Percentiles rank a stretch among this genome's conserved stretches.
Conservation (phyloP, 2,329 filamentous ascomycete species). For the Xylaria sp. region DNA sequence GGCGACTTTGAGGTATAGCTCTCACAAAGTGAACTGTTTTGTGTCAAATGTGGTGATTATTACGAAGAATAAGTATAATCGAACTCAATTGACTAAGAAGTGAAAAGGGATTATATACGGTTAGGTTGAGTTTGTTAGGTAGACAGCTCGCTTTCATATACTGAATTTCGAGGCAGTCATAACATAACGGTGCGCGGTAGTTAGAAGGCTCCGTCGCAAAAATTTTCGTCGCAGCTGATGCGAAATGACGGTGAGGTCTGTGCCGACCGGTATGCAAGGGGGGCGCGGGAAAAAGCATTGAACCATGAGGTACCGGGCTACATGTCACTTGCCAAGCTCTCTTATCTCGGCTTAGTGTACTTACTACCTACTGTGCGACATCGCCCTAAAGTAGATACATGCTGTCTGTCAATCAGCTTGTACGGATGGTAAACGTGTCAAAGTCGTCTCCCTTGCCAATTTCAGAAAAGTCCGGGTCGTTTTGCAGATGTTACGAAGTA, state of each 20-base stretch:
- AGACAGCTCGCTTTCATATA: not conserved
- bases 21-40: not conserved
- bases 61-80: not conserved
- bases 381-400: not conserved
- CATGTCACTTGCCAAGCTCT: slow-evolving; percentile 10
- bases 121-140: not conserved
- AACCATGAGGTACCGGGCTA: slow-evolving; percentile 5
- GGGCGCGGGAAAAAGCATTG: not conserved
- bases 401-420: not conserved
- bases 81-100: too few species aligned
- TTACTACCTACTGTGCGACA: not conserved
- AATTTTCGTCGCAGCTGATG: slow-evolving; percentile 31
- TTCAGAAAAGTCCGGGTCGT: not conserved
- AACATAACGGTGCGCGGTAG: not conserved
- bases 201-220: slow-evolving; percentile 6
- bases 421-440: not conserved
- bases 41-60: not conserved
- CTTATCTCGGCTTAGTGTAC: slow-evolving; percentile 26
- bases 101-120: not conserved
- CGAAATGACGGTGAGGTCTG: slow-evolving; percentile 35
- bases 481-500: not conserved
- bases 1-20: not conserved
- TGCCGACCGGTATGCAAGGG: not conserved
- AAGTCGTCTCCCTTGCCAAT: not conserved
- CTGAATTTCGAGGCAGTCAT: not conserved